Evolutionary conservation across 768 basidiomycete species (phyloP), one percentile per base, ranked within the genome.

Genomic region (Boletus rubropictus): DNA sequence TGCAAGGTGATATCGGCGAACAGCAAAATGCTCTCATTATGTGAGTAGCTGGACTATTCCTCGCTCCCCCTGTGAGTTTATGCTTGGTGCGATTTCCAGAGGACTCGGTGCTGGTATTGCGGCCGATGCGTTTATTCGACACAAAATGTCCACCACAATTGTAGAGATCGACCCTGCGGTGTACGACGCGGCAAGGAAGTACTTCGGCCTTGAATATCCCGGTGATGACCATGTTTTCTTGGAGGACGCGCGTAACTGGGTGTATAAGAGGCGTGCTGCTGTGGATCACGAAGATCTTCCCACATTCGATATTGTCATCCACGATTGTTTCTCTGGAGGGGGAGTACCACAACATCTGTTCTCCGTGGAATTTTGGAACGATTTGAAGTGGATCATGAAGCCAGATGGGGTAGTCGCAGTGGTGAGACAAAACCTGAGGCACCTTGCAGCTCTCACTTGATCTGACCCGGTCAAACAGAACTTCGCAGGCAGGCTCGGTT

Each of bases 161-260:
- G 78, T 94, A n/a, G 95, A 98, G 65, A 88, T 95, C 50, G 95
- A 97, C 61, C 89, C 89, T 29, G 84, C 80, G 1, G 93, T 98
- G 18, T 93, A 94, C 61, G 70, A 79, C 12, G 90, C 86, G 22
- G 91, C 94, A 14, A 75, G 79, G 22, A 70, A 65, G 27, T 94
- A 78, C 67, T 96, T 98, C 52, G 86, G 80, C 7, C 72, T 97
- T n/a, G 76, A 80, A 11, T 74, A 83, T 49, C 82, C 82, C 6
- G 73, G 75, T 2, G 66, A 76, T 3, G 71, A 65, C 12, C 78
- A 73, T 21, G 77, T 93, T 3, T 84, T 85, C 61, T 62, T 96
- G 24, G 72, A 84, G 58, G 92, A 96, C 56, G 94, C 89, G 5
- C 75, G 85, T 24, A 51, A 56, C 11, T 92, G 86, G 81, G 77